Percentiles rank a stretch among this genome's conserved stretches.
phyloP scores from a whole-genome alignment of 176 grass and related monocot genomes.

The Zea luxurians region DNA sequence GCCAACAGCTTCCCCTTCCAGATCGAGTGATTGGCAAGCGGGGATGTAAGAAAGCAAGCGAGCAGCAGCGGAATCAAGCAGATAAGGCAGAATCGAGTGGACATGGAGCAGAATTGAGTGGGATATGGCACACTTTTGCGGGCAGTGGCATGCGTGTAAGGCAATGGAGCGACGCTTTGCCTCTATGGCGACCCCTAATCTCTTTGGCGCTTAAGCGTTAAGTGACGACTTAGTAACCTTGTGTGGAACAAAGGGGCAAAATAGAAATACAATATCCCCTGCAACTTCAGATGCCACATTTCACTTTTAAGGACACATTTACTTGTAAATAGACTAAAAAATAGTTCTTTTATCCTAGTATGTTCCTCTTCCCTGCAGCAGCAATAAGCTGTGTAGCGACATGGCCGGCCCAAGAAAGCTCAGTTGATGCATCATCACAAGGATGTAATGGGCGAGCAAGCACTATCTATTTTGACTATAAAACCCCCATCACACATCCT shows the following conservation, averaged over 20 bases:
- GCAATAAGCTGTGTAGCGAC: neutral
- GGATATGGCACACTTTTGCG: no score
- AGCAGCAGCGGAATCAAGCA: no score
- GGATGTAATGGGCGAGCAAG: neutral
- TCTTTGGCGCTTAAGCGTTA: no score
- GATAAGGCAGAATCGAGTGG: no score
- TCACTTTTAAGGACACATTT: neutral
- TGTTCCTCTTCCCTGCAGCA: neutral
- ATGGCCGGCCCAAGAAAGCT: neutral
- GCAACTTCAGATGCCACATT: neutral
- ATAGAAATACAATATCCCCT: neutral
- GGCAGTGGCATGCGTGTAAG: no score
- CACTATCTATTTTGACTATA: neutral
- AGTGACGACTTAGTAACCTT: no score
- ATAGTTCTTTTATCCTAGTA: neutral
- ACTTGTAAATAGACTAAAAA: neutral
- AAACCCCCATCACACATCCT: neutral
- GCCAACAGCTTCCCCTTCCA: no score
- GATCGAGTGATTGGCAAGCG: no score
- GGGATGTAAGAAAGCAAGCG: no score
- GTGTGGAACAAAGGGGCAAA: neutral
- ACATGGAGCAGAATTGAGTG: no score
- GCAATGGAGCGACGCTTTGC: no score
- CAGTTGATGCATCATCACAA: neutral
- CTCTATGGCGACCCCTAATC: no score